Evolutionary conservation across 2,329 filamentous ascomycete species (phyloP), one percentile per base, ranked within the genome.

Genomic region (Sporothrix euskadiensis): DNA sequence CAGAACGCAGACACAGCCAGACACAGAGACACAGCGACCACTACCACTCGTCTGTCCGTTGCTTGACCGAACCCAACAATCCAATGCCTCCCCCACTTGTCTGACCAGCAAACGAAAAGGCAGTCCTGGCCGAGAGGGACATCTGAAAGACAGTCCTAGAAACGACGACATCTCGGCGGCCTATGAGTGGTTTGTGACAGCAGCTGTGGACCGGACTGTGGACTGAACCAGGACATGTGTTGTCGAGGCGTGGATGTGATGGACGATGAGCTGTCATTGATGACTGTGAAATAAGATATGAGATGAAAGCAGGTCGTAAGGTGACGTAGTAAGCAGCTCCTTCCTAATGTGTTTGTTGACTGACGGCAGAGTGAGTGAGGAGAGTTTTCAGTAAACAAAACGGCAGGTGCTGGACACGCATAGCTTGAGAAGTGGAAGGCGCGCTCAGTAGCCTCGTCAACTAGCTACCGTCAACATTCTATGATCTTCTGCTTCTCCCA

Each of bases 111-210:
- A 56, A 8, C 19, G 52, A 35, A 35, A 35, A 56, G 52, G 52
- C 52, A 56, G 52, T 56, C 52, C 52, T 56, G 30, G 52, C 52
- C 52, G 52, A 30, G 22, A 56, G 22, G 22, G 22, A 30, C 2
- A 56, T 10, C 7, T 26, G 14, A 4, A 5, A 3, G 14, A 49
- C 14, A 19, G 4, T 49, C 14, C 44, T 49, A 14, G 35, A 35
- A 49, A 49, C 44, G 44, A 47, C 39, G 61, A 66, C 61, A 66
- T 66, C n/a, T 19, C 22, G 61, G 61, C 61, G 22, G 12, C 39
- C 5, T 66, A 22, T 47, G 61, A 66, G 61, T 66, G 61, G 61
- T 22, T 41, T 22, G 35, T 49, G 12, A 16, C 10, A 19, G 14
- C 14, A 49, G 44, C 57, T 22, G 57, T 22, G 19, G 57, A n/a